Evolutionary conservation across 345 rosid genomes (phyloP).

Genomic region (Toxicodendron radicans): DNA sequence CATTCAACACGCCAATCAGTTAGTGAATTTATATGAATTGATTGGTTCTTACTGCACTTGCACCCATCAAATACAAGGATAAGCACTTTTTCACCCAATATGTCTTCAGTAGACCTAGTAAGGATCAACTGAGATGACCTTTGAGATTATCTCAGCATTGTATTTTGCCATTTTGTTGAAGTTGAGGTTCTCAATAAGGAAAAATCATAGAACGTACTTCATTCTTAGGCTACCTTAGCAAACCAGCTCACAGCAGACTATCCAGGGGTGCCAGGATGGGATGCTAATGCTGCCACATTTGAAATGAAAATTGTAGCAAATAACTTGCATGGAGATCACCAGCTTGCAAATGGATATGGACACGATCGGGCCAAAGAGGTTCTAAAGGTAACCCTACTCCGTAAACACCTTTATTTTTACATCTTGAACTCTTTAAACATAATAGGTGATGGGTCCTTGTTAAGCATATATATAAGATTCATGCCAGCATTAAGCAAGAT

Average conservation of each 20-base stretch:
- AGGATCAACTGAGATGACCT: slow-evolving; percentile 5
- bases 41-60: neutral
- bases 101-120: neutral
- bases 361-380: slow-evolving; percentile 54
- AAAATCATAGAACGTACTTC: slow-evolving; percentile 27
- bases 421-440: neutral
- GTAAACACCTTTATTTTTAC: neutral
- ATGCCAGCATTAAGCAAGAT: neutral
- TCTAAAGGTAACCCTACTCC: slow-evolving; percentile 46
- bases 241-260: slow-evolving; percentile 63
- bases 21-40: neutral
- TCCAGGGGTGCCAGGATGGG: slow-evolving; percentile 69
- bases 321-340: slow-evolving; percentile 75
- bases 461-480: neutral
- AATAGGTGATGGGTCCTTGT: neutral
- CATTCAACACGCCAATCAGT: neutral
- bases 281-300: slow-evolving; percentile 67
- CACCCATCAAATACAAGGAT: neutral
- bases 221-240: slow-evolving; percentile 48
- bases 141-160: slow-evolving; percentile 13
- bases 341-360: slow-evolving; percentile 70
- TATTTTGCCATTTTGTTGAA: neutral
- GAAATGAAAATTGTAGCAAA: slow-evolving; percentile 56
- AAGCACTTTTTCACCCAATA: neutral
- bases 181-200: slow-evolving; percentile 5